Evolutionary conservation across 768 basidiomycete genomes (phyloP).

Genomic region (Leccinellum luteum): DNA sequence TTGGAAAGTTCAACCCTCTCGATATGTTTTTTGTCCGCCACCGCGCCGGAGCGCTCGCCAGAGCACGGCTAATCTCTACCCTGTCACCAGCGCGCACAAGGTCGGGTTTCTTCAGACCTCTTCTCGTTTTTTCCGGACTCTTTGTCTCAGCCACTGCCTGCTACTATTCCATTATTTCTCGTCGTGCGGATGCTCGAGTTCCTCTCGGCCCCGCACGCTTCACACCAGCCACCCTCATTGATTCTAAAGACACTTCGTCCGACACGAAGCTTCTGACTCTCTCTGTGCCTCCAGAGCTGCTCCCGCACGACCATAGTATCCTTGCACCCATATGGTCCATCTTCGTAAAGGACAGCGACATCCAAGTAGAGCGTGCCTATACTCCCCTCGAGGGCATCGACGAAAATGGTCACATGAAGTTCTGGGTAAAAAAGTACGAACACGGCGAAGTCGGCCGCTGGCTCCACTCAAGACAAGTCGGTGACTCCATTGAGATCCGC

Average conservation of each 20-base stretch:
- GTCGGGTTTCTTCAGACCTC: slow-evolving; percentile 2
- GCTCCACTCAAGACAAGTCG: slow-evolving; percentile 67
- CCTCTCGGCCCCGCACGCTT: slow-evolving; percentile 49
- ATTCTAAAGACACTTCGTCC: slow-evolving; percentile 49
- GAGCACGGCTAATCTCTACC: not conserved
- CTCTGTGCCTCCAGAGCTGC: slow-evolving; percentile 45
- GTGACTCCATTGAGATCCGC: slow-evolving; percentile 71
- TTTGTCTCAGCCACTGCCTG: slow-evolving; percentile 42
- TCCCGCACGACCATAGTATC: slow-evolving; percentile 22
- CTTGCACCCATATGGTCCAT: slow-evolving; percentile 66
- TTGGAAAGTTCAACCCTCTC: slow-evolving; percentile 9
- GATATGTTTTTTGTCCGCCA: slow-evolving; percentile 13
- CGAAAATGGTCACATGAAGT: slow-evolving; percentile 58
- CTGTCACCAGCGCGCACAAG: not conserved
- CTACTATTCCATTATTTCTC: slow-evolving; percentile 54
- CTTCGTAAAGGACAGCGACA: slow-evolving; percentile 83
- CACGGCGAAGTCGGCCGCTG: slow-evolving; percentile 81
- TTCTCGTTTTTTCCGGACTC: slow-evolving; percentile 36
- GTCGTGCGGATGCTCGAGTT: slow-evolving; percentile 42
- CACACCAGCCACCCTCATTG: slow-evolving; percentile 57
- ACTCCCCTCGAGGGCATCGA: slow-evolving; percentile 77
- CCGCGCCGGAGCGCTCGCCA: not conserved
- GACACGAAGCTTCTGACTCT: slow-evolving; percentile 66
- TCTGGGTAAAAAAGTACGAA: slow-evolving; percentile 82
- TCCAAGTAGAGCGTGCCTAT: slow-evolving; percentile 84